Conservation (phyloP, 768 basidiomycete genomes). For the Lactarius akahatsu region DNA sequence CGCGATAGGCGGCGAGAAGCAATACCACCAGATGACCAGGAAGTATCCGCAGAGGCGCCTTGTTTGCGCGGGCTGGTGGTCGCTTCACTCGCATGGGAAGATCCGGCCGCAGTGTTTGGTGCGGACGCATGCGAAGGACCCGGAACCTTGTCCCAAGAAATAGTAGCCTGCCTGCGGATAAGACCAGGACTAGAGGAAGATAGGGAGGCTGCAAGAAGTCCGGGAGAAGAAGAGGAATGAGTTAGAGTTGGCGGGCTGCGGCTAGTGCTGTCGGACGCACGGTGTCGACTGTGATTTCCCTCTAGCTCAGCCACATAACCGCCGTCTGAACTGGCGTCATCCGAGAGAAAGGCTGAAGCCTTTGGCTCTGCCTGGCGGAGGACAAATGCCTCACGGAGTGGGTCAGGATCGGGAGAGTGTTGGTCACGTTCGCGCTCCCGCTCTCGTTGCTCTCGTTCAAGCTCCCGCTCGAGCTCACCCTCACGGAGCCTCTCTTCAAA, state of each 20-base stretch:
- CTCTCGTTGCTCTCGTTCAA: constrained; percentile 49
- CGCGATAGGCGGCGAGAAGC: constrained; percentile 82
- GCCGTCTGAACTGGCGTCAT: constrained; percentile 77
- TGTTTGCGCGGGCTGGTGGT: constrained; percentile 64
- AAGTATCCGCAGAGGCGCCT: constrained; percentile 36
- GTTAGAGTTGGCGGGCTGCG: constrained; percentile 45
- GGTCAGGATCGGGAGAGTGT: constrained; percentile 38
- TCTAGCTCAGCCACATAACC: constrained; percentile 80
- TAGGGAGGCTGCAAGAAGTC: constrained; percentile 62
- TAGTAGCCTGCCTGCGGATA: constrained; percentile 61
- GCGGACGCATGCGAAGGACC: constrained; percentile 52
- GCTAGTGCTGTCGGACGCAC: constrained; percentile 58
- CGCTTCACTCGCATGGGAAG: constrained; percentile 40
- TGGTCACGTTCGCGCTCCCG: constrained; percentile 51
- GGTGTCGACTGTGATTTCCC: constrained; percentile 63
- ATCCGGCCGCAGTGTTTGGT: constrained; percentile 51
- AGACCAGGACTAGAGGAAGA: constrained; percentile 69
- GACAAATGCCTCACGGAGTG: constrained; percentile 59
- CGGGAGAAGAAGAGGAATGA: constrained; percentile 55
- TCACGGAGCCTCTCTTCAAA: constrained; percentile 89
- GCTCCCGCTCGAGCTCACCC: constrained; percentile 64
- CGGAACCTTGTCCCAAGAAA: constrained; percentile 62
- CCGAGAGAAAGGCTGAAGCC: constrained; percentile 55
- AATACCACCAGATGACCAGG: constrained; percentile 36
- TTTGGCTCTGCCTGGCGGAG: constrained; percentile 58